Evolutionary conservation across 2,329 filamentous ascomycete genomes (phyloP).

Genomic region (Nannizziopsis arthrosporioides): DNA sequence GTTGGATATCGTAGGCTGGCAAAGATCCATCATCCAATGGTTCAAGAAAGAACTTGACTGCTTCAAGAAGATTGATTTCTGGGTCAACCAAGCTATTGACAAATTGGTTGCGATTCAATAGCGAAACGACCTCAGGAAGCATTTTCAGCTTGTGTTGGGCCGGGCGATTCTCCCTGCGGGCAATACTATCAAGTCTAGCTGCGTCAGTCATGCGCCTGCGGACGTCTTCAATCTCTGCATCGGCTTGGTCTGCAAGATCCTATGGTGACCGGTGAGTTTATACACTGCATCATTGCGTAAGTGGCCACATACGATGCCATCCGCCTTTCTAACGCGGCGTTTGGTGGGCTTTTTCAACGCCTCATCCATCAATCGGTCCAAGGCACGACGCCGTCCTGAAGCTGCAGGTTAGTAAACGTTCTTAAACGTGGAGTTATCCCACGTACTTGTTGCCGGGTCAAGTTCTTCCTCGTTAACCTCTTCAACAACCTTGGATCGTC

Average conservation of each 20-base stretch:
- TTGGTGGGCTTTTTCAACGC: constrained; percentile 72
- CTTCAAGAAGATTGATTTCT: constrained; percentile 87
- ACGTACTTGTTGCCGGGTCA: constrained; percentile 68
- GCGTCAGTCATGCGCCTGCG: constrained; percentile 84
- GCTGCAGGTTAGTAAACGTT: neutral
- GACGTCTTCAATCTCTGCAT: constrained; percentile 78
- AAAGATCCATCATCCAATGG: constrained; percentile 87
- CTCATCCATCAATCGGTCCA: constrained; percentile 78
- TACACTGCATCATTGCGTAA: neutral
- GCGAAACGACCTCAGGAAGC: constrained; percentile 74
- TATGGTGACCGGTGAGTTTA: constrained; percentile 26
- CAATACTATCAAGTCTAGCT: constrained; percentile 72
- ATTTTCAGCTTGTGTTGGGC: constrained; percentile 90
- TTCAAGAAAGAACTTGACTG: constrained; percentile 94
- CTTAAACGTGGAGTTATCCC: neutral
- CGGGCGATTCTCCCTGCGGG: constrained; percentile 65
- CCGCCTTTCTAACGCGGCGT: constrained; percentile 61
- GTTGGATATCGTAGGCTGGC: constrained; percentile 94
- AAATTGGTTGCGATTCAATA: constrained; percentile 75
- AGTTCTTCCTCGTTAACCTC: constrained; percentile 66
- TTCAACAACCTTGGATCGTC: constrained; percentile 42
- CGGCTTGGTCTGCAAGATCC: constrained; percentile 83
- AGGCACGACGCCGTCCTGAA: constrained; percentile 59
- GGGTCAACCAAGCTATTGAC: constrained; percentile 81
- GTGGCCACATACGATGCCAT: constrained; percentile 60